Conservation (phyloP, 441 rosid species). For the Populus hybrid region DNA sequence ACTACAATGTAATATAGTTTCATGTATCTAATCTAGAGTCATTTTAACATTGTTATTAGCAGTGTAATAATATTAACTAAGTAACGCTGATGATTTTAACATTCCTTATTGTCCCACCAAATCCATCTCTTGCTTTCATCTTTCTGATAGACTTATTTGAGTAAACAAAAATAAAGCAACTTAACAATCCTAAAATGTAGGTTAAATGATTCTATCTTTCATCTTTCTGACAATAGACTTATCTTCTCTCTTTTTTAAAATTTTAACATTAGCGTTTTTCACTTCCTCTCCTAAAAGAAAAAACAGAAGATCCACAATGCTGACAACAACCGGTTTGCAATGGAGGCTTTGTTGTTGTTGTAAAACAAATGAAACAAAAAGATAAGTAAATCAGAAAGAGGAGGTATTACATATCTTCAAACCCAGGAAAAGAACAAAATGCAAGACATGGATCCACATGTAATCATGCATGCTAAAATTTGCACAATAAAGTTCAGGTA, state of each 20-base stretch:
- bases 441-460: neutral
- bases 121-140: neutral
- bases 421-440: slow-evolving; percentile 2
- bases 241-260: neutral
- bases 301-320: neutral
- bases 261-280: neutral
- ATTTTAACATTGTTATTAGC: neutral
- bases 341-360: neutral
- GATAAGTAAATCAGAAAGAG: neutral
- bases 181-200: neutral
- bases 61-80: neutral
- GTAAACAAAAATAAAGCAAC: neutral
- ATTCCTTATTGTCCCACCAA: neutral
- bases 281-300: neutral
- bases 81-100: neutral
- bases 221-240: too few relatives aligned
- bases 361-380: neutral
- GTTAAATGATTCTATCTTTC: neutral
- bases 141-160: neutral
- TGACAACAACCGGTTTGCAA: neutral
- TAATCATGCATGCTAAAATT: neutral
- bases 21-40: neutral
- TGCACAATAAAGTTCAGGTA: neutral
- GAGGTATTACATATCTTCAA: neutral
- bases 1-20: neutral